Evolutionary conservation across 768 basidiomycete species (phyloP).

Genomic region (Tylopilus vinaceipallidus): DNA sequence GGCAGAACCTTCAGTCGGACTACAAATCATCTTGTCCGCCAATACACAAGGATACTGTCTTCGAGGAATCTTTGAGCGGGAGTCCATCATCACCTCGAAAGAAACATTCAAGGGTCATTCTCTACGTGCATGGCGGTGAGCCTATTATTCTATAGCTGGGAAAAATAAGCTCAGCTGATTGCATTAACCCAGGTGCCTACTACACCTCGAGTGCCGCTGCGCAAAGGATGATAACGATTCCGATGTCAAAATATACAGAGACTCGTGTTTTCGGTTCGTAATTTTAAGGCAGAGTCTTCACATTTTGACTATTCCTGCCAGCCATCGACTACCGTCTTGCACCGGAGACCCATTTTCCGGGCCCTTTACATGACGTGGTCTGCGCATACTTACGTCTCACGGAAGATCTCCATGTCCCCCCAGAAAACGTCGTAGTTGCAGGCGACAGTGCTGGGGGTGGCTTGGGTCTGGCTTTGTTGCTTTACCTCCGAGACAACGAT

Average conservation of each 20-base stretch:
- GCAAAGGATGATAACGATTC: constrained; percentile 87
- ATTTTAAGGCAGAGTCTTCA: not conserved
- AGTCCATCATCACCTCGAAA: constrained; percentile 25
- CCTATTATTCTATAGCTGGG: constrained; percentile 4
- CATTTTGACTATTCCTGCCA: constrained; percentile 31
- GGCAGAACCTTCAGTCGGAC: constrained; percentile 82
- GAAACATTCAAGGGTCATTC: constrained; percentile 75
- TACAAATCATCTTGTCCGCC: constrained; percentile 53
- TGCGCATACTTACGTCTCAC: constrained; percentile 82
- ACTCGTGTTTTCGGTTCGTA: constrained; percentile 80
- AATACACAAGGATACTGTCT: constrained; percentile 17
- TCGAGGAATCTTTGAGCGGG: constrained; percentile 19
- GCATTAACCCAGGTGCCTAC: constrained; percentile 67
- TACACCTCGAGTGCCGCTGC: constrained; percentile 90
- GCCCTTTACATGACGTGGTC: constrained; percentile 83
- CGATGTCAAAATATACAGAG: constrained; percentile 83
- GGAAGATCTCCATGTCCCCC: constrained; percentile 85
- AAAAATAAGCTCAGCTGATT: constrained; percentile 6
- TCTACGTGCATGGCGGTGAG: constrained; percentile 91
- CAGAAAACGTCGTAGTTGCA: constrained; percentile 84
- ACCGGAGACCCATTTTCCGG: constrained; percentile 92
- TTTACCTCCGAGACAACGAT: constrained; percentile 92
- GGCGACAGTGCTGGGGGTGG: constrained; percentile 97
- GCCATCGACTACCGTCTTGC: constrained; percentile 94
- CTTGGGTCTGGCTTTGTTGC: constrained; percentile 75